phyloP scores from a whole-genome alignment of 768 basidiomycete genomes.

The Melanogaster broomeanus region DNA sequence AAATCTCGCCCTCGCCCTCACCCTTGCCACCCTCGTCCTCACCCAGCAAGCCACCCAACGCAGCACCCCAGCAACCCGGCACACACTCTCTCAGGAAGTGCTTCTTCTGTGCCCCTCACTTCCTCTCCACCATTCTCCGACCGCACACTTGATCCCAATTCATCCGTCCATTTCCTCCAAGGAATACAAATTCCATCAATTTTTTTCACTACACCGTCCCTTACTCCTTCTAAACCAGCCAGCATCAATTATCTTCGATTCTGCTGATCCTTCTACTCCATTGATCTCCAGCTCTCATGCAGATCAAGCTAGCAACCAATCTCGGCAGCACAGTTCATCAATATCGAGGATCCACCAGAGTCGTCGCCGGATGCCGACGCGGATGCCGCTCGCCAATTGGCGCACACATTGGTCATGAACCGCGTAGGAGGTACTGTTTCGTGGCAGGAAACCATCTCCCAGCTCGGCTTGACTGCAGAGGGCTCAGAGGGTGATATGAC shows the following conservation, averaged over 20 bases:
- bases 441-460: conserved; percentile 70
- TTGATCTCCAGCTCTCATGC: conserved; percentile 16
- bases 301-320: conserved; percentile 28
- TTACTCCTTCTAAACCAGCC: conserved; percentile 70
- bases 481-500: conserved; percentile 51
- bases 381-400: conserved; percentile 79
- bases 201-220: conserved; percentile 82
- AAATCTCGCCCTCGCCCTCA: conserved; percentile 25
- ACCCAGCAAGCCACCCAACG: conserved; percentile 22
- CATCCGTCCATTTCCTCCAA: conserved; percentile 64
- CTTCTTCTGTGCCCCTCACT: conserved; percentile 18
- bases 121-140: conserved; percentile 6
- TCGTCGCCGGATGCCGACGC: conserved; percentile 71
- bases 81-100: conserved; percentile 8
- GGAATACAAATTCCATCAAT: conserved; percentile 80
- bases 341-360: conserved; percentile 46
- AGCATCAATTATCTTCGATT: conserved; percentile 53
- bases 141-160: conserved; percentile 18
- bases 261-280: conserved; percentile 20
- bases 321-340: conserved; percentile 23
- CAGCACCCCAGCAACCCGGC: conserved; percentile 16
- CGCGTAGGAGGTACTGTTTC: conserved; percentile 58
- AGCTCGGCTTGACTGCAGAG: conserved; percentile 60
- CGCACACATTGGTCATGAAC: conserved; percentile 69
- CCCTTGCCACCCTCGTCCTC: conserved; percentile 9